These are phyloP conservation scores for Remersonia thermophila DNA, from an alignment of 2,329 filamentous ascomycete genomes.

Conservation along the genomic window DNA sequence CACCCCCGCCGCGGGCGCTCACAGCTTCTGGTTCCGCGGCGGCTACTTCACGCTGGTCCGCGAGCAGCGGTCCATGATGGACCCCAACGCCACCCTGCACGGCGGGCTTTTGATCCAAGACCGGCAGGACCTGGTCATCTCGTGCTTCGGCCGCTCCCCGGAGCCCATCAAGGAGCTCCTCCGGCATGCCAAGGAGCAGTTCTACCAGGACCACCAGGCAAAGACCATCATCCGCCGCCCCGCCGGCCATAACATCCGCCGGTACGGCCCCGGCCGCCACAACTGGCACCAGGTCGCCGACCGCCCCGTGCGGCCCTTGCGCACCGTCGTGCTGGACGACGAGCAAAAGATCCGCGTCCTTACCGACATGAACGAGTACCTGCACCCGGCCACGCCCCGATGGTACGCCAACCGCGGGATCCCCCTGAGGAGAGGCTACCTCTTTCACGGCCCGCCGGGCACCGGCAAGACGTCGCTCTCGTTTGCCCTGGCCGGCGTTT, in stretches of 20 bases:
- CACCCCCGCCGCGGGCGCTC: slow-evolving; percentile 40
- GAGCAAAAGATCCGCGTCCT: slow-evolving; percentile 54
- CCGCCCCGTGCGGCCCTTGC: slow-evolving; percentile 57
- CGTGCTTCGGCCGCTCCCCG: slow-evolving; percentile 41
- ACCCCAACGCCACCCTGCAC: slow-evolving; percentile 21
- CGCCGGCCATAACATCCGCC: slow-evolving; percentile 31
- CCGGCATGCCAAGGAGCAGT: slow-evolving; percentile 39
- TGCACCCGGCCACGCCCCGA: slow-evolving; percentile 54
- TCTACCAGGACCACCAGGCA: slow-evolving; percentile 39
- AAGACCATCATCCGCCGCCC: slow-evolving; percentile 47
- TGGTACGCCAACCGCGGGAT: slow-evolving; percentile 71
- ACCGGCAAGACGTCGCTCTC: slow-evolving; percentile 61
- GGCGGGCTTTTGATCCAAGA: slow-evolving; percentile 32
- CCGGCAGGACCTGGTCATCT: slow-evolving; percentile 39
- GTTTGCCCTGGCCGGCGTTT: slow-evolving; percentile 52
- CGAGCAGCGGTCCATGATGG: slow-evolving; percentile 31
- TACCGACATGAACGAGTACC: slow-evolving; percentile 64
- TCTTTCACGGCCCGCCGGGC: slow-evolving; percentile 65
- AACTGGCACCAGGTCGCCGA: slow-evolving; percentile 46
- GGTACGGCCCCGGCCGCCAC: slow-evolving; percentile 28
- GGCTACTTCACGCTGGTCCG: slow-evolving; percentile 37
- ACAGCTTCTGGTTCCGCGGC: slow-evolving; percentile 42
- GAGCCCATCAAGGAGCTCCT: slow-evolving; percentile 45
- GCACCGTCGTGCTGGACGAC: slow-evolving; percentile 61
- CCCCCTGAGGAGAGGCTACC: slow-evolving; percentile 62